Conservation (phyloP, 306 rosid species). For the Quercus alba region DNA sequence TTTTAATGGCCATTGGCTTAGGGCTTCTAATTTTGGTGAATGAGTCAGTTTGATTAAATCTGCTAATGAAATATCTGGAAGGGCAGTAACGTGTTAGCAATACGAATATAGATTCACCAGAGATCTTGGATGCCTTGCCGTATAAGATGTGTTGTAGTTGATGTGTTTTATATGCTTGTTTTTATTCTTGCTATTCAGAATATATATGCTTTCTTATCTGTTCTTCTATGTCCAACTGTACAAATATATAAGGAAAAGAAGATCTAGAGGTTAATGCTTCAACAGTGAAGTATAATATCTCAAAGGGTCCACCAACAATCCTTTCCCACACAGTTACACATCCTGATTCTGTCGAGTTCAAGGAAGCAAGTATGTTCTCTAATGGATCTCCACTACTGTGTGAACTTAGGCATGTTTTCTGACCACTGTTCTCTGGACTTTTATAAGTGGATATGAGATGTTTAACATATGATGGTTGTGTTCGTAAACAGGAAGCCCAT, state of each 20-base stretch:
- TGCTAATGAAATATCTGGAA: slow-evolving; percentile 5
- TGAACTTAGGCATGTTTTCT: slow-evolving; percentile 6
- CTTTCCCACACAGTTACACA: slow-evolving; percentile 29
- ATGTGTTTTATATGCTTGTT: slow-evolving; percentile 7
- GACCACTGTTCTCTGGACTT: slow-evolving; percentile 1
- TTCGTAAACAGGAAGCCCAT: slow-evolving; percentile 46
- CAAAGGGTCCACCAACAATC: slow-evolving; percentile 32
- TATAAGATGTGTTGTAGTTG: slow-evolving; percentile 1
- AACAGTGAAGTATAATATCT: slow-evolving; percentile 18
- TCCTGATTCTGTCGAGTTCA: slow-evolving; percentile 33
- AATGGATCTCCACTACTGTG: slow-evolving; percentile 19
- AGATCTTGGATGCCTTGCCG: slow-evolving; percentile 7
- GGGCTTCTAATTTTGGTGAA: background rate
- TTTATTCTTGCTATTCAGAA: slow-evolving; percentile 10
- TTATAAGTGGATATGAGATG: slow-evolving; percentile 14
- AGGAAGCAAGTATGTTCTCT: slow-evolving; percentile 61
- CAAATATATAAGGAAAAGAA: slow-evolving; percentile 32
- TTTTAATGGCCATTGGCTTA: background rate
- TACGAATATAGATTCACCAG: background rate
- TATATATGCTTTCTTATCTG: background rate
- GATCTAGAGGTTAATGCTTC: slow-evolving; percentile 36
- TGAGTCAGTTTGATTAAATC: background rate
- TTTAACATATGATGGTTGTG: slow-evolving; percentile 27
- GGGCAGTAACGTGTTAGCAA: background rate
- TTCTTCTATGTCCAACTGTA: background rate